phyloP scores from a whole-genome alignment of 2,329 filamentous ascomycete genomes.

The Ilyonectria sp. region DNA sequence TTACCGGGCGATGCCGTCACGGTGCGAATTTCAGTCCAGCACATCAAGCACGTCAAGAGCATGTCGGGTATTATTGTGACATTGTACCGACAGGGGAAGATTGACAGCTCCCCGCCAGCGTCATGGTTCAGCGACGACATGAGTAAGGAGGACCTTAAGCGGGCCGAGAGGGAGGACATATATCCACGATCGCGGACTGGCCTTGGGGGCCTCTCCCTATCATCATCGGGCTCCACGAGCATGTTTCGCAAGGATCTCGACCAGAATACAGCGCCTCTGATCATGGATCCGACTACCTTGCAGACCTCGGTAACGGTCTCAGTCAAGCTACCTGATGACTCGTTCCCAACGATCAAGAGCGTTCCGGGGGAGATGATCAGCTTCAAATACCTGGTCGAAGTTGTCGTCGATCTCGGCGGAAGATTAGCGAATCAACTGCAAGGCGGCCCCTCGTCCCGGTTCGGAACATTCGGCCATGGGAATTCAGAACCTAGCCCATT shows the following conservation, averaged over 20 bases:
- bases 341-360: constrained; percentile 90
- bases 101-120: constrained; percentile 79
- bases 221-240: constrained; percentile 88
- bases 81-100: constrained; percentile 89
- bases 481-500: constrained; percentile 46
- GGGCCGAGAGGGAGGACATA: constrained; percentile 83
- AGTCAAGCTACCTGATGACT: constrained; percentile 89
- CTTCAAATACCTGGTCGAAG: constrained; percentile 94
- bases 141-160: constrained; percentile 76
- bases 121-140: constrained; percentile 65
- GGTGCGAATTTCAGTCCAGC: constrained; percentile 85
- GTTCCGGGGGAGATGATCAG: constrained; percentile 95
- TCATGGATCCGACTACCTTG: constrained; percentile 86
- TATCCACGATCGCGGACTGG: constrained; percentile 91
- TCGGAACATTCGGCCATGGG: constrained; percentile 52
- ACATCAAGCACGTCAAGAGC: constrained; percentile 91
- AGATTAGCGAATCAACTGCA: constrained; percentile 83
- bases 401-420: constrained; percentile 92
- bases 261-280: constrained; percentile 89
- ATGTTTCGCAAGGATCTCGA: constrained; percentile 96
- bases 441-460: constrained; percentile 66
- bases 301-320: constrained; percentile 86
- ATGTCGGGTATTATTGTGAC: constrained; percentile 94
- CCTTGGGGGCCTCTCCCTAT: constrained; percentile 87
- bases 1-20: constrained; percentile 88